Percentiles rank a stretch among this genome's conserved stretches.
Conservation (phyloP, 306 rosid species). For the Spatholobus suberectus region DNA sequence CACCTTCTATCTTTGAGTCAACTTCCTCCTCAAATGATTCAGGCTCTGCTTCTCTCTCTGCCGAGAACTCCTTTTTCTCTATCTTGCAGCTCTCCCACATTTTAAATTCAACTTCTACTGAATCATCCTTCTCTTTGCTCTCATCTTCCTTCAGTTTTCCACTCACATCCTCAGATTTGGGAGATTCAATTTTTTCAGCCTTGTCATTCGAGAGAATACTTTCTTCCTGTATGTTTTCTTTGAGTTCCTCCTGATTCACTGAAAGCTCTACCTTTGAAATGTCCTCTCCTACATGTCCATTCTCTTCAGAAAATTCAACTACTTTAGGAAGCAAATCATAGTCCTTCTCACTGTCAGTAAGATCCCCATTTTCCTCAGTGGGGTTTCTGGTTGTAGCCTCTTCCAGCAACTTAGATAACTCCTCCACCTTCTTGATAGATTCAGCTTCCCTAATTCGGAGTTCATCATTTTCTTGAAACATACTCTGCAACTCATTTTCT, state of each 20-base stretch:
- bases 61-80: conserved; percentile 94
- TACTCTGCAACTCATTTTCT: conserved; percentile 79
- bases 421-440: conserved; percentile 73
- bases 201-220: conserved; percentile 43
- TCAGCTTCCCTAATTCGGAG: conserved; percentile 72
- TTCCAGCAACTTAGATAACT: conserved; percentile 80
- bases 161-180: conserved; percentile 44
- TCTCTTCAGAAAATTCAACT: conserved; percentile 93
- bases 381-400: conserved; percentile 73
- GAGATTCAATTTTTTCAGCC: conserved; percentile 52
- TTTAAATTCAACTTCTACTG: conserved; percentile 67
- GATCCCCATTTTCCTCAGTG: conserved; percentile 74
- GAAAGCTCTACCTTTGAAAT: conserved; percentile 60
- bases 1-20: conserved; percentile 68
- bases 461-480: conserved; percentile 80
- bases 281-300: conserved; percentile 79
- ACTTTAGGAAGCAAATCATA: conserved; percentile 91
- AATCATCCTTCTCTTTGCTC: conserved; percentile 64
- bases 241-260: conserved; percentile 48
- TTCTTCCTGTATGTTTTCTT: conserved; percentile 54
- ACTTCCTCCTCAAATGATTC: conserved; percentile 76
- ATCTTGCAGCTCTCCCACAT: conserved; percentile 98
- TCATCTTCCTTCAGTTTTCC: conserved; percentile 62
- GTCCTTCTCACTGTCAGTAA: conserved; percentile 88
- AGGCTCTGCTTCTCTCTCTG: conserved; percentile 81